These are phyloP conservation scores for Leccinum longicurvipes DNA, from an alignment of 768 basidiomycete genomes.

Conservation along the genomic window DNA sequence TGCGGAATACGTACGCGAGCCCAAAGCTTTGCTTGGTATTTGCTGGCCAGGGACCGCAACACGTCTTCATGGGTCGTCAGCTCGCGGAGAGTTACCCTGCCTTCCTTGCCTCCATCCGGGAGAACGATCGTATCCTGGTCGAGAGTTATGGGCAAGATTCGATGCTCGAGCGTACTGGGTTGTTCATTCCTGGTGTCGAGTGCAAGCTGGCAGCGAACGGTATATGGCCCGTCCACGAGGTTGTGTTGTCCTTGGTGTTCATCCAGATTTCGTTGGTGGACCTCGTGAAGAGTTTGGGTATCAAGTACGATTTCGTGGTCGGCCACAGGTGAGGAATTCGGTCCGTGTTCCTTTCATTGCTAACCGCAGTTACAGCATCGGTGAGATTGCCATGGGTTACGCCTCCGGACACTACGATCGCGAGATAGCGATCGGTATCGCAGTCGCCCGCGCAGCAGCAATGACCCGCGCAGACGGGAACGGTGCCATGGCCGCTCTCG, in stretches of 20 bases:
- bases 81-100: slow-evolving; percentile 31
- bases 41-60: slow-evolving; percentile 36
- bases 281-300: slow-evolving; percentile 30
- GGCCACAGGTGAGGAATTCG: slow-evolving; percentile 29
- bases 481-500: slow-evolving; percentile 35
- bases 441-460: slow-evolving; percentile 35
- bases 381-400: slow-evolving; percentile 38
- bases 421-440: slow-evolving; percentile 34
- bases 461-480: slow-evolving; percentile 35
- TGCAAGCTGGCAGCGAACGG: slow-evolving; percentile 23
- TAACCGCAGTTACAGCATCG: slow-evolving; percentile 21
- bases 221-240: slow-evolving; percentile 33
- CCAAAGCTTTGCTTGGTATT: slow-evolving; percentile 36
- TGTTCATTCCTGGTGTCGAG: slow-evolving; percentile 29
- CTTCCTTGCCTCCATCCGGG: slow-evolving; percentile 29
- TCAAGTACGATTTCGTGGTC: slow-evolving; percentile 33
- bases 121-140: slow-evolving; percentile 33
- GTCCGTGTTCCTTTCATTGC: background rate
- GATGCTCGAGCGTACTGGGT: slow-evolving; percentile 32
- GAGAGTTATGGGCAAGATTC: slow-evolving; percentile 28
- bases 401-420: slow-evolving; percentile 36
- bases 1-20: slow-evolving; percentile 18
- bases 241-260: slow-evolving; percentile 33
- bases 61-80: slow-evolving; percentile 36
- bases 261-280: slow-evolving; percentile 34